phyloP scores from a whole-genome alignment of 129 eudicot genomes.

The Daucus carota region DH1_v3.0 NC_030381.2:2133501-2134000 shows the following conservation, averaged over 20 bases:
- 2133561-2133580: neutral
- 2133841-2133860: no score
- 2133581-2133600: neutral
- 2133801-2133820: no score
- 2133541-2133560: no score
- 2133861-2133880: no score
- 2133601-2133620: neutral
- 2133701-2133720: neutral
- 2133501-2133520: constrained; percentile 13
- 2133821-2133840: no score
- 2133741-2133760: no score
- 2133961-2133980: neutral
- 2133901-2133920: no score
- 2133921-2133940: neutral
- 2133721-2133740: no score
- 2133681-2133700: no score
- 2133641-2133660: neutral
- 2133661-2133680: neutral
- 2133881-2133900: no score
- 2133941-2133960: neutral
- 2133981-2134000: neutral
- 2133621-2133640: neutral
- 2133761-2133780: no score
- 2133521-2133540: neutral
- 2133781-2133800: no score